Percentiles rank a stretch among this genome's conserved stretches.
Conservation (phyloP, 2,329 filamentous ascomycete genomes). For the Pseudogymnoascus verrucosus region DNA sequence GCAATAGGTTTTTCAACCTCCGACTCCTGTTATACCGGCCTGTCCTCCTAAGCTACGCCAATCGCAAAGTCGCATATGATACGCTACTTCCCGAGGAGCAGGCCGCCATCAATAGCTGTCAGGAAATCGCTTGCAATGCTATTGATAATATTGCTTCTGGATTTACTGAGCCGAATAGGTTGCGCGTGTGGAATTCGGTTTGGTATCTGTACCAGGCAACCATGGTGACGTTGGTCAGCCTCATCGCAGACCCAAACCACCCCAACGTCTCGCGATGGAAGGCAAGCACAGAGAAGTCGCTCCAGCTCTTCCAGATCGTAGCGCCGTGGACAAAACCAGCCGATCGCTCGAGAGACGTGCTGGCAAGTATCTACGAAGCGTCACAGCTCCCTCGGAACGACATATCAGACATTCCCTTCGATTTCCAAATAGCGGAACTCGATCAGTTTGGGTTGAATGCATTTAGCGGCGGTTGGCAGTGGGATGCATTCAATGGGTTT, state of each 20-base stretch:
- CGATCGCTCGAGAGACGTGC: not conserved
- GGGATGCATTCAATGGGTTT: slow-evolving; percentile 1
- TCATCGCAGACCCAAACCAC: slow-evolving; percentile 2
- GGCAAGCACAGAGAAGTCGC: not conserved
- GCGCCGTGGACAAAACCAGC: not conserved
- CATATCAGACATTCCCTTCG: not conserved
- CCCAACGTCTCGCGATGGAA: not conserved
- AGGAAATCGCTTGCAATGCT: slow-evolving; percentile 4
- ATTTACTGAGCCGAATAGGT: not conserved
- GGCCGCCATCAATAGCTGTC: not conserved
- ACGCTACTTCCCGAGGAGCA: not conserved
- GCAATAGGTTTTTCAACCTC: slow-evolving; percentile 4
- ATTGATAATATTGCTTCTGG: not conserved
- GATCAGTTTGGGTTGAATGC: not conserved
- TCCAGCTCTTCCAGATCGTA: not conserved
- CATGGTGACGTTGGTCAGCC: not conserved
- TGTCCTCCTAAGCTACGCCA: slow-evolving; percentile 1
- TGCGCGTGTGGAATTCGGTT: not conserved
- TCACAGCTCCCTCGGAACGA: not conserved
- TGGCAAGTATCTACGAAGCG: not conserved
- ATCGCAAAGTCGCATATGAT: not conserved
- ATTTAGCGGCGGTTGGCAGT: not conserved
- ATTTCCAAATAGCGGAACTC: slow-evolving; percentile 4
- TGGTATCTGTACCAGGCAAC: not conserved
- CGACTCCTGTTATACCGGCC: not conserved